phyloP scores from a whole-genome alignment of 2,329 filamentous ascomycete genomes.

The Colletotrichum paranaense region DNA sequence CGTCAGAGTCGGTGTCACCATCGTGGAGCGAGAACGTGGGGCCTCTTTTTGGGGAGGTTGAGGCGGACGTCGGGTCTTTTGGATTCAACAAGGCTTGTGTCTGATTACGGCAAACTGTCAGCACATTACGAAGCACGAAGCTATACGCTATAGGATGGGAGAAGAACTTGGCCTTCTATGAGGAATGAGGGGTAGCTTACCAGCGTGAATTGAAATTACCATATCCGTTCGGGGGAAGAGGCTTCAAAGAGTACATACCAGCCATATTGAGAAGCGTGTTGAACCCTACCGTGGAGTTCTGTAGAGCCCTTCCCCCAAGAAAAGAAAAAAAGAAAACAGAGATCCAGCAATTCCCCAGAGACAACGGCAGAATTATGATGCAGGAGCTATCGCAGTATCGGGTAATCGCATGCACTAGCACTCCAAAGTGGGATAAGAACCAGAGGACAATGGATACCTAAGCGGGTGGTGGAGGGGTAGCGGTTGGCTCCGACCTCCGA shows the following conservation, averaged over 20 bases:
- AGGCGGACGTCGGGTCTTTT: conserved; percentile 32
- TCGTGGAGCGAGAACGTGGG: conserved; percentile 22
- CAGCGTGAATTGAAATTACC: conserved; percentile 20
- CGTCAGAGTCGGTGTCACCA: conserved; percentile 32
- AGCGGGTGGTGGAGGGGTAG: not conserved
- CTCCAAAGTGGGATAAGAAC: not conserved
- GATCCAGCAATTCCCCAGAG: not conserved
- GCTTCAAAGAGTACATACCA: conserved; percentile 35
- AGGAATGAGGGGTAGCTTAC: conserved; percentile 23
- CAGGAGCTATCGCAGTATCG: conserved; percentile 1
- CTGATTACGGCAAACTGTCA: not conserved
- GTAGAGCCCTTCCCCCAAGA: conserved; percentile 18
- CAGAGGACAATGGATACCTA: not conserved
- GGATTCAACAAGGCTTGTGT: conserved; percentile 8
- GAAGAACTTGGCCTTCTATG: not conserved
- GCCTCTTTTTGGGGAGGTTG: conserved; percentile 34
- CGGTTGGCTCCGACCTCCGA: conserved; percentile 29
- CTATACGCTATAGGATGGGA: not conserved
- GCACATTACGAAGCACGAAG: not conserved
- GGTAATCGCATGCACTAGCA: conserved; percentile 15
- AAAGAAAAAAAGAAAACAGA: not conserved
- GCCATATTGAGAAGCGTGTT: conserved; percentile 28
- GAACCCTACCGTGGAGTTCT: conserved; percentile 1
- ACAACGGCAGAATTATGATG: not conserved
- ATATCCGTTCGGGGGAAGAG: conserved; percentile 7